Conservation (phyloP, 164 flowering plant species). For the Magnolia officinalis region DNA sequence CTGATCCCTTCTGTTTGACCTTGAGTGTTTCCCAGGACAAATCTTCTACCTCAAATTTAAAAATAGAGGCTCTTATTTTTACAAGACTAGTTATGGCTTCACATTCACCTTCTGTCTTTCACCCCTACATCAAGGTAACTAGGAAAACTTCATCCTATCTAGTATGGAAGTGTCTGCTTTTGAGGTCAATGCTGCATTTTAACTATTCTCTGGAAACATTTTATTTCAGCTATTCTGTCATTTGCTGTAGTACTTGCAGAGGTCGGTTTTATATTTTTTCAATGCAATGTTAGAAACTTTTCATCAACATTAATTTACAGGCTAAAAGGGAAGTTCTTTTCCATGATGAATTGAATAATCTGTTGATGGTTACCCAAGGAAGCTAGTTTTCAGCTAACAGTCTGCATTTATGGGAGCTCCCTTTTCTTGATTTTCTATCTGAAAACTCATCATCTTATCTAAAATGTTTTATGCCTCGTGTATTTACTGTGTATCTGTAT, state of each 20-base stretch:
- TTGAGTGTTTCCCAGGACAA: constrained; percentile 53
- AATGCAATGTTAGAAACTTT: too few species aligned
- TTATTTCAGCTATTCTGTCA: not conserved
- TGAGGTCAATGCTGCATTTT: not conserved
- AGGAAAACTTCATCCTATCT: not conserved
- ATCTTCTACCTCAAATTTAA: constrained; percentile 88
- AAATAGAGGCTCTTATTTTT: constrained; percentile 90
- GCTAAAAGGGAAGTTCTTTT: too few species aligned
- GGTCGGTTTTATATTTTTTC: not conserved
- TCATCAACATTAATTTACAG: too few species aligned
- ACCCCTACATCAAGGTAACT: constrained; percentile 78
- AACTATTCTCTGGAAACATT: not conserved
- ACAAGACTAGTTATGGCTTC: constrained; percentile 93
- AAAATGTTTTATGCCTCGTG: too few species aligned
- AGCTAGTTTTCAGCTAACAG: too few species aligned
- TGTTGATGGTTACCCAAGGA: too few species aligned
- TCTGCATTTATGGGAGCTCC: too few species aligned
- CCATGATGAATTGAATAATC: too few species aligned
- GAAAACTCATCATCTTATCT: too few species aligned
- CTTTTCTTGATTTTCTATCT: too few species aligned
- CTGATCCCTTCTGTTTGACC: constrained; percentile 1
- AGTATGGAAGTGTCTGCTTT: not conserved
- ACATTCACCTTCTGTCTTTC: constrained; percentile 91
- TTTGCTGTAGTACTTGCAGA: not conserved
- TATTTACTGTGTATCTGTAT: too few species aligned